These are phyloP conservation scores for Cucurbita argyrosperma DNA, from an alignment of 306 rosid genomes.

Conservation along the genomic window DNA sequence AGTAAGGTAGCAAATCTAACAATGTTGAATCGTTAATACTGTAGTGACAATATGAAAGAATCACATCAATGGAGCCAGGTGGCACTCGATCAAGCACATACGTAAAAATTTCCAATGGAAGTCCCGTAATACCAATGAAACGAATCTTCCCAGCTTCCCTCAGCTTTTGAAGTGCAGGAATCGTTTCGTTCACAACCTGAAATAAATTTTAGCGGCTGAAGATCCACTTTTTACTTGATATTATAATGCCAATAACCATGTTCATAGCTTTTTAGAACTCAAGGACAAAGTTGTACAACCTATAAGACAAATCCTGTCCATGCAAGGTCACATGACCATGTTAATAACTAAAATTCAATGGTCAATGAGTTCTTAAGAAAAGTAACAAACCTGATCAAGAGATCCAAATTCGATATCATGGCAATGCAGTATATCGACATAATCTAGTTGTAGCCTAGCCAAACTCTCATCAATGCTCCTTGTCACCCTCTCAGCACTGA, in stretches of 20 bases:
- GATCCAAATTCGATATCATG: conserved; percentile 89
- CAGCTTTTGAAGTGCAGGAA: conserved; percentile 69
- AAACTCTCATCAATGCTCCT: conserved; percentile 85
- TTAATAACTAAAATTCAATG: background rate
- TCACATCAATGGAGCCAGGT: conserved; percentile 59
- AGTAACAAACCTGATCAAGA: conserved; percentile 49
- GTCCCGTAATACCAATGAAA: conserved; percentile 82
- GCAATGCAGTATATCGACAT: conserved; percentile 81
- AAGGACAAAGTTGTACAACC: background rate
- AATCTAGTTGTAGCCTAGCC: conserved; percentile 71
- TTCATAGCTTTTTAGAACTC: background rate
- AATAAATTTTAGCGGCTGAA: background rate
- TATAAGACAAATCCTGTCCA: background rate
- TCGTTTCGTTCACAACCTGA: conserved; percentile 71
- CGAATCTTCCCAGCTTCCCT: conserved; percentile 75
- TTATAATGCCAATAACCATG: background rate
- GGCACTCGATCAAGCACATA: conserved; percentile 82
- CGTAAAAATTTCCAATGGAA: conserved; percentile 58
- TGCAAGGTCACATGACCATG: background rate
- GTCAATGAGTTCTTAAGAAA: background rate
- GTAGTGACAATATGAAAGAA: conserved; percentile 77
- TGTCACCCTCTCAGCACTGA: conserved; percentile 75
- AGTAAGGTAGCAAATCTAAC: conserved; percentile 70
- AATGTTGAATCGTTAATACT: conserved; percentile 55
- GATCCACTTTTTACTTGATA: background rate